Evolutionary conservation across 1,139 yeast species (phyloP).

Genomic region (Hyphopichia burtonii): DNA sequence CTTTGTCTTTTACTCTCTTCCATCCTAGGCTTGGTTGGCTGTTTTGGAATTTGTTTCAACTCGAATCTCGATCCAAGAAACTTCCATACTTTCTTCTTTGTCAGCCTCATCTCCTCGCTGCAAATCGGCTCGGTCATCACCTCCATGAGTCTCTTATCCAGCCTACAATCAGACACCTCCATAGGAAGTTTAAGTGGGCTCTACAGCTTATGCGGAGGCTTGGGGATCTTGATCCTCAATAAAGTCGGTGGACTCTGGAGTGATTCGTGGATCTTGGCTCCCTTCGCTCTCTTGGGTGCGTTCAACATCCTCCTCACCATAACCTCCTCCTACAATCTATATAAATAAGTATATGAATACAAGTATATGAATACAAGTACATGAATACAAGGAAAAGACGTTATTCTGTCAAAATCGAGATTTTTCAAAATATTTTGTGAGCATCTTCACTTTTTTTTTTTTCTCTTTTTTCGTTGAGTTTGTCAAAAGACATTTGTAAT

Average conservation of each 20-base stretch:
- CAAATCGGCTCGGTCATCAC: constrained; percentile 61
- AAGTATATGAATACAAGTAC: too few relatives aligned
- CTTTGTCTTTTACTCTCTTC: constrained; percentile 27
- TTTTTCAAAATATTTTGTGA: too few relatives aligned
- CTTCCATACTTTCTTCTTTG: constrained; percentile 28
- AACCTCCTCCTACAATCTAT: not conserved
- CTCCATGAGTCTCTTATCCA: constrained; percentile 38
- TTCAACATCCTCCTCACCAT: constrained; percentile 33
- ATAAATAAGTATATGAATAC: too few relatives aligned
- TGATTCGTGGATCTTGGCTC: constrained; percentile 57
- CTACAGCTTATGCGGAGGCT: constrained; percentile 64
- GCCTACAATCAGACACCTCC: constrained; percentile 7
- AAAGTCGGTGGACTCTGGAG: constrained; percentile 63
- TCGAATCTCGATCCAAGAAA: constrained; percentile 32
- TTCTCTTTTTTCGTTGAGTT: not conserved
- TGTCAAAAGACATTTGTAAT: too few relatives aligned
- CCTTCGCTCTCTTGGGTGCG: constrained; percentile 54
- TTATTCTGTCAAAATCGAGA: too few relatives aligned
- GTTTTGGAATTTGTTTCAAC: constrained; percentile 27
- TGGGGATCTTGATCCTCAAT: constrained; percentile 63
- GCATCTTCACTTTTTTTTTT: not conserved
- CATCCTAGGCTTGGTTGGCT: constrained; percentile 41
- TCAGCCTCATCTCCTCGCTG: constrained; percentile 37
- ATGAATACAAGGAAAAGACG: too few relatives aligned
- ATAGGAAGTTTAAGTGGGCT: constrained; percentile 72